Base-by-base conservation (phyloP, 1,284 basidiomycete genomes). In the Bjerkandera adusta region DNA sequence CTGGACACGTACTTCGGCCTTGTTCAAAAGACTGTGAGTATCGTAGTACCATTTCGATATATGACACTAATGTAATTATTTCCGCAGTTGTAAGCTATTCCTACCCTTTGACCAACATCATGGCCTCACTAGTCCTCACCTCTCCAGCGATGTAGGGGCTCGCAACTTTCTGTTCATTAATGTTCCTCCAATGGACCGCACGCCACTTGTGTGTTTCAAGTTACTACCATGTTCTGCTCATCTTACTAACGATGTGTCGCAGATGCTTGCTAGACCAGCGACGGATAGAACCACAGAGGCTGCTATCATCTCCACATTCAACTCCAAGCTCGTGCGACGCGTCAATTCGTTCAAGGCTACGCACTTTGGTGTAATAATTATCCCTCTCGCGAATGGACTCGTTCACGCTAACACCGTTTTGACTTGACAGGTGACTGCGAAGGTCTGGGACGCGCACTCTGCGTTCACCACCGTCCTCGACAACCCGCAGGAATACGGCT, bases 161-260 rank as follows among this genome's bases (percentile, higher is more conserved):
- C 66, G 77, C 35, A 77, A 79, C 59, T 81, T 81, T 69, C 68
- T 81, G 37, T 82, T 79, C 58, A 64, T 76, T 48, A 79, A 75
- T 43, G 77, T 82, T 10, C 79, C 79, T 3, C 76, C 77, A 1
- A 66, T 78, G 24, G 70, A 77, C 43, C 68, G 77, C 11, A 75
- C 72, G 1, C 79, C 79, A 4, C 52, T 75, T 61, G 78, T 78
- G 54, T 13, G 67, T 35, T 3, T 2, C 49, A 20, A 8, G 11
- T 40, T 3, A 27, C 10, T 12, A 26, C 25, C 27, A 25, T 27
- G 16, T 24, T n/a, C 20, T 39, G 24, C 13, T 15, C 5, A 16
- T 29, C 13, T 24, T 30, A 24, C 20, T 5, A 38, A 36, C 2
- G 2, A 13, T 4, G 3, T 1, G 3, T 5, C 12, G 22, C 18